Base-by-base conservation (phyloP, 2,329 filamentous ascomycete genomes). In the Dichotomopilus funicola region DNA sequence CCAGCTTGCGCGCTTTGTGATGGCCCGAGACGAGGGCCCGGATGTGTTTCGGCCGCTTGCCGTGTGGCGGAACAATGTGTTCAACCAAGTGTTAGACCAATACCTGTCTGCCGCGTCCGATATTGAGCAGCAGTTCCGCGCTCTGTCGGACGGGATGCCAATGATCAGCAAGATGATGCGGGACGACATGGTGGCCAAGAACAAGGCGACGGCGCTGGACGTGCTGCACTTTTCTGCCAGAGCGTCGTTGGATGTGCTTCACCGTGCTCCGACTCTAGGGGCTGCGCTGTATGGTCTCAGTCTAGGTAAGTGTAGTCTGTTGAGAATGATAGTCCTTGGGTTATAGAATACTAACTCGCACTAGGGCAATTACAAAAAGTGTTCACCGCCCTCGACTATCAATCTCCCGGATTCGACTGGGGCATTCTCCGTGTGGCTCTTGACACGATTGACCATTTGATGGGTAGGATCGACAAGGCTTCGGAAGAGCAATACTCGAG, bases 1-100 rank as follows among this genome's bases (percentile, higher is more conserved):
- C 52, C 82, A 86, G 60, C 71, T 87, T 34, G 76, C 82, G 1
- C 75, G 77, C 13, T 87, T 83, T 62, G 67, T 85, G 31, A 72
- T 84, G 5, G 73, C 76, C 0, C 73, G 70, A 0, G 73, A 73
- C 7, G 72, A 72, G 34, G 68, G 70, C 40, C 62, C 65, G 6
- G 70, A 73, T 43, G 68, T 71, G 1, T 78, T 77, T 12, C 72
- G 71, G 35, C 73, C 77, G 0, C 81, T 86, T 53, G 73, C 72
- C 31, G 67, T 73, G 10, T 82, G 84, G 84, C 78, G 82, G 58
- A 78, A 76, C 59, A 73, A 71, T 19, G 75, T 86, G 36, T 82
- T 85, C 61, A 74, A 76, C 53, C 78, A 81, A 55, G 73, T 82
- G 27, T 67, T 83, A 42, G 73, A 78, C 6, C 81, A 86, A 59